Evolutionary conservation across 2,329 filamentous ascomycete species (phyloP), one percentile per base, ranked within the genome.

Genomic region (Coniella lustricola): DNA sequence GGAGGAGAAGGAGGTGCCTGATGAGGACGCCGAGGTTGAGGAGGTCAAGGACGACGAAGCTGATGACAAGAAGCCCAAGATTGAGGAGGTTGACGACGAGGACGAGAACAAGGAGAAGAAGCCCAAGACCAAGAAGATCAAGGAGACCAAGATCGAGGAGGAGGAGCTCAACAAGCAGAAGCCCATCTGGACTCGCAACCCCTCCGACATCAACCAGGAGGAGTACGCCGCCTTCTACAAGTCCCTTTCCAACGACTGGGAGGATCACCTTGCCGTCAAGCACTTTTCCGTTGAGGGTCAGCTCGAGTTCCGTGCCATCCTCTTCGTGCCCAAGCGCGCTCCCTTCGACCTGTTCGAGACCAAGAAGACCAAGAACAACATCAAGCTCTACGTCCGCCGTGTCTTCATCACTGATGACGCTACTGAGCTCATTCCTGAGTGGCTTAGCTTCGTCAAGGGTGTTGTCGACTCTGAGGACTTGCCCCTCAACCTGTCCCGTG

Each of bases 291-390:
- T 98, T 58, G 93, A 98, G 81, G 93, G 93, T 84, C 93, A 97
- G 80, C 90, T 98, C 60, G 93, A 98, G 78, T 98, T 98, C 90
- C 91, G 91, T 59, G 93, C 93, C 60, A 95, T 98, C 73, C 90
- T 98, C 69, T 98, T 94, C 79, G 91, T 98, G 48, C 93, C 93
- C 70, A 97, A 98, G 88, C 91, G 93, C 65, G 93, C 93, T 72
- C 93, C 93, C 64, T 98, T 98, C 73, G 93, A 98, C 68, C 87
- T 98, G 56, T 98, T 98, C 72, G 93, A 98, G 87, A 96, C 91
- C 70, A 98, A 98, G 89, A 95, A 96, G 87, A 96, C 91, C 69
- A 98, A 98, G 90, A 98, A 97, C 87, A 98, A 98, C 87, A 97
- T 98, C 84, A 98, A 98, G 86, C 85, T 98, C 64, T 98, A 98